phyloP scores from a whole-genome alignment of 371 early-diverging fungal species.

The Mortierella sp. region DNA sequence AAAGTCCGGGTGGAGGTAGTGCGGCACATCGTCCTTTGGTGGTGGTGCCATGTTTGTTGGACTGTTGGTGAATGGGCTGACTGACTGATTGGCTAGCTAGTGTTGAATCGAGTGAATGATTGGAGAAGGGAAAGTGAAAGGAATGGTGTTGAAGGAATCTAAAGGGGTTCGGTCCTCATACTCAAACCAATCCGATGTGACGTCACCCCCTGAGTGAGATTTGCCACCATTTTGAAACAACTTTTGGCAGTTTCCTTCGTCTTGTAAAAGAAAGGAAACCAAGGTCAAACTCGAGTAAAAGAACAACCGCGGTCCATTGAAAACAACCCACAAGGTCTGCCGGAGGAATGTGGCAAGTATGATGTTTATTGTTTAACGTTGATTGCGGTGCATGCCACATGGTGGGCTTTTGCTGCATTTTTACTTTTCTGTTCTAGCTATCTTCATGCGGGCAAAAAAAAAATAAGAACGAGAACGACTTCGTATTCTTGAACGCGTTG shows the following conservation, averaged over 20 bases:
- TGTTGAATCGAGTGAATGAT: background rate
- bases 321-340: background rate
- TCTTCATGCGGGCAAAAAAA: background rate
- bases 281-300: no score
- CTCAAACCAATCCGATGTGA: background rate
- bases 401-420: constrained; percentile 1
- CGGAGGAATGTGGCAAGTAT: background rate
- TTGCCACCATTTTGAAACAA: constrained; percentile 5
- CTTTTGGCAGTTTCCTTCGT: background rate
- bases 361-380: background rate
- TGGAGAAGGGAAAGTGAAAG: background rate
- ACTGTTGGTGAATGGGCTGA: background rate
- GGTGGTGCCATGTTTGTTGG: constrained; percentile 13
- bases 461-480: background rate
- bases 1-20: constrained; percentile 55
- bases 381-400: background rate
- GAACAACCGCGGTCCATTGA: background rate
- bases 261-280: background rate
- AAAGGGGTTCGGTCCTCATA: background rate
- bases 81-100: background rate
- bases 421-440: background rate
- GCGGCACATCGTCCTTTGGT: constrained; percentile 20
- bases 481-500: background rate
- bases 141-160: background rate
- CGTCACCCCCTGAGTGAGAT: background rate